Evolutionary conservation across 306 rosid species (phyloP).

Genomic region (Cucurbita moschata): DNA sequence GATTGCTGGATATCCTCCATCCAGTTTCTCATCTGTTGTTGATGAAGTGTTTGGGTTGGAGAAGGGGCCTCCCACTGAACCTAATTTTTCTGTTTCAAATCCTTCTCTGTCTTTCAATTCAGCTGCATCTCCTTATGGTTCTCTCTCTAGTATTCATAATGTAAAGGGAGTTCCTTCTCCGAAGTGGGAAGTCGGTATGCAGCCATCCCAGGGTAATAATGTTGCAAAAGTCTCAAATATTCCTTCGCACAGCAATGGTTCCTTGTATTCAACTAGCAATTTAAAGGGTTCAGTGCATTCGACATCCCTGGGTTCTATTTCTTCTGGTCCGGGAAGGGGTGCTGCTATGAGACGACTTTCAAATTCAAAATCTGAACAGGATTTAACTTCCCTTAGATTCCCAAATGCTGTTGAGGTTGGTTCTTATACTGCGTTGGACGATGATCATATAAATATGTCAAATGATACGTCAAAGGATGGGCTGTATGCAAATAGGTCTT

Average conservation of each 20-base stretch:
- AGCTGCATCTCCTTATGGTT: constrained; percentile 52
- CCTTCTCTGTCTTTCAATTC: constrained; percentile 35
- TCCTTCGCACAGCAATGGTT: constrained; percentile 38
- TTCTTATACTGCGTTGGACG: constrained; percentile 51
- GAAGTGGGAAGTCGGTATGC: constrained; percentile 72
- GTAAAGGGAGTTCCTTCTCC: constrained; percentile 58
- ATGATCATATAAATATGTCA: constrained; percentile 51
- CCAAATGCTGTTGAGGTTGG: constrained; percentile 48
- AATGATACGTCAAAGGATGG: constrained; percentile 52
- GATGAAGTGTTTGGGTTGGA: constrained; percentile 89
- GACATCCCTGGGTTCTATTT: constrained; percentile 43
- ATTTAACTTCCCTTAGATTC: constrained; percentile 71
- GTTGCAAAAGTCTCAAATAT: constrained; percentile 25
- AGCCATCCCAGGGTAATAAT: constrained; percentile 41
- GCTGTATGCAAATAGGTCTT: constrained; percentile 38
- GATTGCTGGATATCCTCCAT: constrained; percentile 46
- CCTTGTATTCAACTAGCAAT: constrained; percentile 40
- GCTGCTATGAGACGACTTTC: constrained; percentile 38
- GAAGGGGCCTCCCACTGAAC: constrained; percentile 44
- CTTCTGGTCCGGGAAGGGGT: constrained; percentile 56
- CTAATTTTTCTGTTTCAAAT: constrained; percentile 34
- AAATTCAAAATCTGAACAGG: constrained; percentile 94
- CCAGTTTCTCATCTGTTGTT: constrained; percentile 80
- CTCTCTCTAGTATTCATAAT: constrained; percentile 36
- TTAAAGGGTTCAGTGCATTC: constrained; percentile 60